phyloP scores from a whole-genome alignment of 176 grass and related monocot species.

The Triticum monococcum region DNA sequence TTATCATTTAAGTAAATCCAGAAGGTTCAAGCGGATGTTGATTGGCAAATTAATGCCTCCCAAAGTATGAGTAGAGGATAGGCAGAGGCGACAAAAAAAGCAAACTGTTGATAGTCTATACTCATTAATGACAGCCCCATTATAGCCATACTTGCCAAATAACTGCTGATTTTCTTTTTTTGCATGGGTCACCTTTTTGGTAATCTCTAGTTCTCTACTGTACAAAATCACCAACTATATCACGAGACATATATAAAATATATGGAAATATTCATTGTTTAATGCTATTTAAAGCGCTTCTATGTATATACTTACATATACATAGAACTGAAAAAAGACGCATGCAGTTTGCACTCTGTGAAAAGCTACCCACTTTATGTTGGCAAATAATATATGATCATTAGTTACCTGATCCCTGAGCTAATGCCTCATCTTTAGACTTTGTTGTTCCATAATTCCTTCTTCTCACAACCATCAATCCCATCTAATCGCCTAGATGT shows the following conservation, averaged over 20 bases:
- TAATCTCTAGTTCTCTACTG: neutral
- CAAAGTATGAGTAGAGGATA: conserved; percentile 1
- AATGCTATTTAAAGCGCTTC: neutral
- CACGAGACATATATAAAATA: neutral
- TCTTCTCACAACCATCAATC: neutral
- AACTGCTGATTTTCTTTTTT: neutral
- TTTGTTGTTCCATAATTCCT: neutral
- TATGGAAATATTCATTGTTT: neutral
- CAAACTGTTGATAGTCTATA: conserved; percentile 2
- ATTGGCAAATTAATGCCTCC: neutral
- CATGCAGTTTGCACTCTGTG: neutral
- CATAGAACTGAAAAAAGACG: neutral
- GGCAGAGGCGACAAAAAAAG: conserved; percentile 23
- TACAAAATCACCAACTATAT: neutral
- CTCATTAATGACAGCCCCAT: conserved; percentile 29
- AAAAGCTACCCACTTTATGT: neutral
- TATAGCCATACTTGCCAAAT: neutral
- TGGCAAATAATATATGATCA: neutral
- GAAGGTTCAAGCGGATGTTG: neutral
- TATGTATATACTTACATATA: neutral
- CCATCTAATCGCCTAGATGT: neutral
- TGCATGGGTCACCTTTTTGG: neutral
- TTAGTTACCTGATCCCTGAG: neutral
- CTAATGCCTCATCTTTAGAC: neutral
- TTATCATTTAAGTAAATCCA: neutral